Evolutionary conservation across 495 filamentous ascomycete genomes (phyloP).

Genomic region (Aspergillus taichungensis): DNA sequence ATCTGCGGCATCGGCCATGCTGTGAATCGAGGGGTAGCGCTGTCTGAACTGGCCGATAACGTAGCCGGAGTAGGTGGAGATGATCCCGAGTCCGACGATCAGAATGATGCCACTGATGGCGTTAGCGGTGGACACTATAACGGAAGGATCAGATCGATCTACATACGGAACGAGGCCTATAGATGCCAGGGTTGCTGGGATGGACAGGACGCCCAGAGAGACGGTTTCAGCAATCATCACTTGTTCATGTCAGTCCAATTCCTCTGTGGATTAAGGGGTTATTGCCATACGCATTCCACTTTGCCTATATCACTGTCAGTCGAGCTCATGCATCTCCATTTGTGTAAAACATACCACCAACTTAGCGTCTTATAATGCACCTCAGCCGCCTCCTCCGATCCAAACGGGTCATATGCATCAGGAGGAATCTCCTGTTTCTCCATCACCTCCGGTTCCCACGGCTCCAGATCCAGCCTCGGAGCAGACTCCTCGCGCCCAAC

Average conservation of each 20-base stretch:
- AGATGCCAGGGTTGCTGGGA: too few relatives aligned
- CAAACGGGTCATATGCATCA: neutral
- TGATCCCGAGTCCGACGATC: conserved; percentile 1
- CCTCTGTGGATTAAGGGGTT: too few relatives aligned
- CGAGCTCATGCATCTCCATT: neutral
- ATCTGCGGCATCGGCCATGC: conserved; percentile 65
- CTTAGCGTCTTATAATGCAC: neutral
- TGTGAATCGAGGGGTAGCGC: conserved; percentile 44
- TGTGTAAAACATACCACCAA: neutral
- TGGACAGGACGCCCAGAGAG: too few relatives aligned
- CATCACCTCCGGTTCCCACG: too few relatives aligned
- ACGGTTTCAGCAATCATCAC: too few relatives aligned
- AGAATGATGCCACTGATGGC: neutral
- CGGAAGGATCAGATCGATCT: too few relatives aligned
- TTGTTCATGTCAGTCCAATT: too few relatives aligned
- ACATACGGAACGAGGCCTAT: too few relatives aligned
- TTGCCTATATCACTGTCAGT: neutral
- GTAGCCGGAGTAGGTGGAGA: conserved; percentile 46
- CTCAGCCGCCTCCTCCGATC: neutral
- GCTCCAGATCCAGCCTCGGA: too few relatives aligned
- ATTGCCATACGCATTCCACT: neutral
- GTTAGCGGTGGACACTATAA: too few relatives aligned
- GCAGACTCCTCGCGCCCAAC: too few relatives aligned
- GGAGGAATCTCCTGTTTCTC: neutral
- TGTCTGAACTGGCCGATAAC: conserved; percentile 25